Evolutionary conservation across 2,329 filamentous ascomycete species (phyloP), one percentile per base, ranked within the genome.

Genomic region (Cladosporium sp.): DNA sequence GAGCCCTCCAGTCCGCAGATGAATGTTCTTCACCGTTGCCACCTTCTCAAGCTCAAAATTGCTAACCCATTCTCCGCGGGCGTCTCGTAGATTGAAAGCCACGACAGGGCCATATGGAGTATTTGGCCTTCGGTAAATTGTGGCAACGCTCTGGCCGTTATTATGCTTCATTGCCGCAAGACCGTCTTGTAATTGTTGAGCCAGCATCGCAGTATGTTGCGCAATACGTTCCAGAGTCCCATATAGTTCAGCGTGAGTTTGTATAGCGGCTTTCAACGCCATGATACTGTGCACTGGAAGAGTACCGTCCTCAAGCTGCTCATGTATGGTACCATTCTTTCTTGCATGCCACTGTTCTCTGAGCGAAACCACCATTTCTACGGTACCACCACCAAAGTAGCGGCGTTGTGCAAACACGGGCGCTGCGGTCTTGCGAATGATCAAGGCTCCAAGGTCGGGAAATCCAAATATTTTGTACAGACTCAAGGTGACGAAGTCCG

Each of bases 381-480:
- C 93, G 0, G 93, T 97, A 3, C 94, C 94, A 6, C 93, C 94
- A 5, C 93, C 93, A 73, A 99, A 99, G 67, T 95, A 99, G 61
- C 78, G 85, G 59, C 91, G 83, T 40, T 78, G 77, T 32, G 82
- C 76, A 39, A 72, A 69, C 47, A 96, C 85, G 37, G 80, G 71
- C 6, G 83, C 84, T 12, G 89, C 83, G 32, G 83, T 79, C 64
- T 90, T 91, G 40, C 88, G 85, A 12, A 97, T 85, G 28, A 97
- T 85, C 58, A 99, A 75, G 1, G 87, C 91, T 1, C 93, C 93
- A 1, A 97, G 78, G 69, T 97, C 90, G 0, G 93, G 93, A 63
- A 97, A 97, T 1, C 94, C 93, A 71, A 97, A 97, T n/a, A 97
- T 92, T 72, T 97, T 99, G 76, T 97, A 95, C 62, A 97, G 85